Conservation (phyloP, 2,329 filamentous ascomycete genomes). For the Epichloe hybrida region DNA sequence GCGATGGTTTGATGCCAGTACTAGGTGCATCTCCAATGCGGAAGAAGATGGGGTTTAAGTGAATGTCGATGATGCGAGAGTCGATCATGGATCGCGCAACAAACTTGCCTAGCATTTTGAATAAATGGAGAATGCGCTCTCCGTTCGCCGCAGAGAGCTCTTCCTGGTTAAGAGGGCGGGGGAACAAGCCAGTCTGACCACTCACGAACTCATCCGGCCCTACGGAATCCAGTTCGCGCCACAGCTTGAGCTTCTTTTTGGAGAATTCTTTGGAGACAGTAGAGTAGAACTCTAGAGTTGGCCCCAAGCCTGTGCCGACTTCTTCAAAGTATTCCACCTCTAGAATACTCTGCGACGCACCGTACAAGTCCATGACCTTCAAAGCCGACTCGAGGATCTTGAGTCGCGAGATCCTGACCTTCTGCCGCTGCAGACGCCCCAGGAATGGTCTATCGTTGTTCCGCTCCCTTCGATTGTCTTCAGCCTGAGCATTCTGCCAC, state of each 20-base stretch:
- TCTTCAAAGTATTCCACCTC: constrained; percentile 99
- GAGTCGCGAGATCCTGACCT: constrained; percentile 91
- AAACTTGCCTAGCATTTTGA: constrained; percentile 91
- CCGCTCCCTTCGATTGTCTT: constrained; percentile 65
- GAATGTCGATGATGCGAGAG: constrained; percentile 92
- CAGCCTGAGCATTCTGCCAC: constrained; percentile 85
- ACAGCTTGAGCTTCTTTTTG: constrained; percentile 92
- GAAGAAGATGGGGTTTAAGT: constrained; percentile 97
- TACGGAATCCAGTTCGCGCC: constrained; percentile 76
- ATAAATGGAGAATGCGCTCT: constrained; percentile 77
- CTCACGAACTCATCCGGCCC: constrained; percentile 71
- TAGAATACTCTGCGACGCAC: constrained; percentile 86
- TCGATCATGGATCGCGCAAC: constrained; percentile 97
- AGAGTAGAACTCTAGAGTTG: constrained; percentile 95
- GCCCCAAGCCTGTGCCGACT: constrained; percentile 88
- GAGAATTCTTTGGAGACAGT: constrained; percentile 95
- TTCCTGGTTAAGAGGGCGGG: constrained; percentile 78
- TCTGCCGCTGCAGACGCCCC: constrained; percentile 83
- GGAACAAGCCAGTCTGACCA: constrained; percentile 75
- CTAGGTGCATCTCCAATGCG: constrained; percentile 63
- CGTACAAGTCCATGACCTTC: constrained; percentile 98
- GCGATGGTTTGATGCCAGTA: constrained; percentile 58
- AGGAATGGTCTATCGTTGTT: constrained; percentile 86
- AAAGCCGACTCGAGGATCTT: constrained; percentile 92
- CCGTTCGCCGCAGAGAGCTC: constrained; percentile 63